Conservation (phyloP, 768 basidiomycete genomes). For the Serendipita vermifera region DNA sequence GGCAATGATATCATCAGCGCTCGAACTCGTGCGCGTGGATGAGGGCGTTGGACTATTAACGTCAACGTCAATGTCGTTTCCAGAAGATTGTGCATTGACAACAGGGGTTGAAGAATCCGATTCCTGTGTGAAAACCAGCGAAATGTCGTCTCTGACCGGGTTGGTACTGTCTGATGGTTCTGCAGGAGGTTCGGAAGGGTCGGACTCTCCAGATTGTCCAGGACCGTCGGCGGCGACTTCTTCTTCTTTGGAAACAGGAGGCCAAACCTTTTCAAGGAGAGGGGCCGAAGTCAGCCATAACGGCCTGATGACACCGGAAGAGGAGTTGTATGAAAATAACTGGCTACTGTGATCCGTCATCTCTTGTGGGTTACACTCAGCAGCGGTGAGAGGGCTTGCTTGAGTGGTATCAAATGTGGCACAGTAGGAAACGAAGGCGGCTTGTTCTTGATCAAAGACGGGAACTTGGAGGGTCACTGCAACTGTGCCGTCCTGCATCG, state of each 20-base stretch:
- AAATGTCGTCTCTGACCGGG: not conserved
- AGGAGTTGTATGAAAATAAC: constrained; percentile 41
- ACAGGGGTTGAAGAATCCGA: not conserved
- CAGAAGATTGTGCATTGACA: constrained; percentile 3
- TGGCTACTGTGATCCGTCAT: constrained; percentile 35
- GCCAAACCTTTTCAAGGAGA: no score
- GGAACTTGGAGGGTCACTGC: constrained; percentile 34
- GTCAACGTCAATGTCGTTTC: no score
- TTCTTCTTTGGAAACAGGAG: no score
- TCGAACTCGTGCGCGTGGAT: no score
- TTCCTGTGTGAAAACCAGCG: not conserved
- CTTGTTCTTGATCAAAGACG: constrained; percentile 30
- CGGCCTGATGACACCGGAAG: constrained; percentile 39
- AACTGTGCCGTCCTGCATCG: constrained; percentile 11
- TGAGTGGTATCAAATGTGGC: constrained; percentile 50
- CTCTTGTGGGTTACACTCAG: constrained; percentile 27
- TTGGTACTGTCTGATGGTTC: not conserved
- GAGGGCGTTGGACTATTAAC: no score
- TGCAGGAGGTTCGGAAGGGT: no score
- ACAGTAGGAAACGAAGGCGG: constrained; percentile 35
- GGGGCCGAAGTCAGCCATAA: constrained; percentile 28
- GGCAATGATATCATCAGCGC: no score
- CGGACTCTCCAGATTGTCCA: no score
- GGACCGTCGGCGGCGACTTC: no score
- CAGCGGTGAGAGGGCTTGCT: constrained; percentile 36